Base-by-base conservation (phyloP, 2,329 filamentous ascomycete genomes). In the Ophiosphaerella herpotricha region DNA sequence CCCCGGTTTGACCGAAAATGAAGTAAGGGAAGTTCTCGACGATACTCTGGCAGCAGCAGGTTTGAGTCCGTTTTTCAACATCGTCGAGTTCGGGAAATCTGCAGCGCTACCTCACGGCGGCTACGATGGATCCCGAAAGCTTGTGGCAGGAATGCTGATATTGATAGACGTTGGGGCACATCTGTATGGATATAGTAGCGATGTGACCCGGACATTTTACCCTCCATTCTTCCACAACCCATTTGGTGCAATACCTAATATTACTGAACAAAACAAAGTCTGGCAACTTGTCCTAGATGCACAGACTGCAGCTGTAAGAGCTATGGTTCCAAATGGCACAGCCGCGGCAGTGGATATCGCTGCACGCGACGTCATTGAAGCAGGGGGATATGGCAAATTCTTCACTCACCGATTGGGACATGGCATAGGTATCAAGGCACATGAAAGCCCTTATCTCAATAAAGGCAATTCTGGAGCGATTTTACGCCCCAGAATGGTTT, bases 351-450 rank as follows among this genome's bases (percentile, higher is more conserved):
- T 87, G 2, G 84, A 87, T 52, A 78, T 86, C 35, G 84, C 84
- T 1, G 84, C 84, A 5, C 76, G 84, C 1, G 70, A 71, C 0
- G 75, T 86, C 16, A 86, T 87, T 42, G 76, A 80, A 11, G 66
- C 78, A 9, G 83, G 82, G 0, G 84, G 83, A 0, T 86, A 86
- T 50, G 82, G 81, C 0, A 71, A 78, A 16, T 77, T 75, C 0
- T 87, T 87, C 54, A 86, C 84, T 1, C 84, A 87, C 57, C 78
- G 84, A 1, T 73, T 87, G 1, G 84, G 84, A 1, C 85, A 87
- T 58, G 81, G 84, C 1, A 85, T 87, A 40, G 85, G 84, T 0
- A 85, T 87, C 63, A 86, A 87, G 69, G 84, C 84, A 1, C 84
- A 86, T 55, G 84, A 87, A 62, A 83, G 81, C 26, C 84, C 84